Conservation (phyloP, 345 rosid species). For the Brassica incana region DNA sequence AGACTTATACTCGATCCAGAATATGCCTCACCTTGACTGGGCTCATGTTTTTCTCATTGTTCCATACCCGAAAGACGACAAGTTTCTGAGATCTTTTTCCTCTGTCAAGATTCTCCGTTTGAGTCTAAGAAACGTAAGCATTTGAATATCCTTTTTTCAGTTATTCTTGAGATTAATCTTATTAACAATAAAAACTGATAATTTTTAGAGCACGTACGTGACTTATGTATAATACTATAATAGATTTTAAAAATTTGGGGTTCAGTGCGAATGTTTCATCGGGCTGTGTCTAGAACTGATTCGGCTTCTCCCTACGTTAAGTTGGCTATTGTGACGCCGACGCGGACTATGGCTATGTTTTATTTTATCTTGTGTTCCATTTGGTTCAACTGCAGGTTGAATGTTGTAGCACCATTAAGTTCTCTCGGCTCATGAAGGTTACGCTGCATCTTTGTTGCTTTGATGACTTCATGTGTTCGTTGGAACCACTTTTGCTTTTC, state of each 20-base stretch:
- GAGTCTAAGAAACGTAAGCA: background rate
- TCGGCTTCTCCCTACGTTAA: background rate
- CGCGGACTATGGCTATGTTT: background rate
- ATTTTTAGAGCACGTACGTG: background rate
- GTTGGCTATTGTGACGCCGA: too few relatives aligned
- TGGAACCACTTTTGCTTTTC: background rate
- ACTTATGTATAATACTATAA: background rate
- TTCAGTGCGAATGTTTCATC: too few relatives aligned
- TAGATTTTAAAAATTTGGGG: background rate
- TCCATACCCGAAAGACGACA: background rate
- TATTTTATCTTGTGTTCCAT: background rate
- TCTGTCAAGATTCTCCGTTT: background rate
- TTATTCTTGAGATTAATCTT: background rate
- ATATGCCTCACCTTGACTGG: background rate
- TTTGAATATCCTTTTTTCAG: background rate
- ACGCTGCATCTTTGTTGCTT: background rate
- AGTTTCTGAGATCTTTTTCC: constrained; percentile 2
- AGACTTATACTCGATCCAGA: background rate
- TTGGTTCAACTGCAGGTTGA: background rate
- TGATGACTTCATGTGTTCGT: background rate
- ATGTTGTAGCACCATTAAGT: background rate
- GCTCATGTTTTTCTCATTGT: background rate
- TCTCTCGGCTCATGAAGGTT: background rate
- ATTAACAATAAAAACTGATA: too few relatives aligned
- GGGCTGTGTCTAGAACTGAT: too few relatives aligned